Base-by-base conservation (phyloP, 192 early-diverging fungal species). In the Podila verticillata region DNA sequence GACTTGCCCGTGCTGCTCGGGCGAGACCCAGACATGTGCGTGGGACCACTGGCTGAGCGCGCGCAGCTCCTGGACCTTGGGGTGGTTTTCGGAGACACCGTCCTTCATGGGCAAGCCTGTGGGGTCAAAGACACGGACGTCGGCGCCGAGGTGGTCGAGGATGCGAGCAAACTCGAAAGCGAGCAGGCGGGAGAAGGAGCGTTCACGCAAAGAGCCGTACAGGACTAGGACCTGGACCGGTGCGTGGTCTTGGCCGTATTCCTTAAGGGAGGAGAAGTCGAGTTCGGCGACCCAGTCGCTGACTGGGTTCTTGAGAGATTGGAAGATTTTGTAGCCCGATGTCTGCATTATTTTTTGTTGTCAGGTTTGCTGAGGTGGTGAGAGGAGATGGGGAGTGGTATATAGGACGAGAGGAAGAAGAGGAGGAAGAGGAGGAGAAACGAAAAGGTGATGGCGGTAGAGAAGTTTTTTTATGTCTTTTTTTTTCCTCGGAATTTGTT, bases 1-100 rank as follows among this genome's bases (percentile, higher is more conserved):
- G 35, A 88, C 60, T 1, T 85, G 47, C 6, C 87, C 87, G 39
- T 88, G 87, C 48, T 88, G 87, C 60, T 88, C 87, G 26, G 87
- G 87, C 8, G 82, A 81, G 5, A 81, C 79, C 87, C 87, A 88
- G 17, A 88, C 63, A 64, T 88, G 87, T 17, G 83, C 87, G 24
- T 88, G 71, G 7, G 85, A 87, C 87, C 87, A 88, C 49, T 65
- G 34, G 31, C 86, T 88, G 19, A 88, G 68, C 39, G 73, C 62
- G 4, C 87, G 75, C 3, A 88, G 64, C 67, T 88, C 87, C 39
- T 72, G 65, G 3, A 88, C 87, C 51, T 88, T 88, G 3, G 68
- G 70, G 59, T 88, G 83, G 31, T 78, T 80, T 17, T 88, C 84
- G 1, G 84, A 83, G 0, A 74, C 68, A 29, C 86, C 87, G 63